Percentiles rank a stretch among this genome's conserved stretches.
phyloP scores from a whole-genome alignment of 2,329 filamentous ascomycete genomes.

The Teratosphaeria pseudoeucalypti region DNA sequence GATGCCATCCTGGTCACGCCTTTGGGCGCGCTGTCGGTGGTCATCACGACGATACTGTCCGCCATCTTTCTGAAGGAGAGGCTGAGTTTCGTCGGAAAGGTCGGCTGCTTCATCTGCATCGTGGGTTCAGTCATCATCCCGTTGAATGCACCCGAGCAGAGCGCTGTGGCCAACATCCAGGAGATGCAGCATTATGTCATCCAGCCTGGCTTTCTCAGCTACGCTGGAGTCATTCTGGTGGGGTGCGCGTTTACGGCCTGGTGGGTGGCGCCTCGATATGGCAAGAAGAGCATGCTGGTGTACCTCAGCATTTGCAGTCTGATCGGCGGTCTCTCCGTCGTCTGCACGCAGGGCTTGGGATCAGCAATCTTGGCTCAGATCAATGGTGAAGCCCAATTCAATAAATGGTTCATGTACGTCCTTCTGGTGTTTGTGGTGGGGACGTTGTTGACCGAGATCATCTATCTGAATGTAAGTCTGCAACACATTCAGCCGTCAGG shows the following conservation, averaged over 20 bases:
- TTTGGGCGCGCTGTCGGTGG: conserved; percentile 80
- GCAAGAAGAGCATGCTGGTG: conserved; percentile 94
- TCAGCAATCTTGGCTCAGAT: conserved; percentile 83
- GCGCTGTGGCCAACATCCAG: conserved; percentile 77
- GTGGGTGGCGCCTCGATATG: conserved; percentile 77
- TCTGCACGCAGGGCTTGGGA: conserved; percentile 85
- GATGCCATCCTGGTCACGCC: conserved; percentile 94
- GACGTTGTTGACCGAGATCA: conserved; percentile 88
- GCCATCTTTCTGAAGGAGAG: conserved; percentile 94
- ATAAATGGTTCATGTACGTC: conserved; percentile 94
- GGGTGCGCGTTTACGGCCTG: conserved; percentile 62
- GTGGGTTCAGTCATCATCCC: conserved; percentile 88
- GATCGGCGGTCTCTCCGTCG: conserved; percentile 87
- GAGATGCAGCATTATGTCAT: conserved; percentile 86
- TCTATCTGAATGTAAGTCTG: conserved; percentile 82
- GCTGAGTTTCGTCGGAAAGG: conserved; percentile 88
- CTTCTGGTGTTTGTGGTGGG: conserved; percentile 78
- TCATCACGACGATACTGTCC: conserved; percentile 81
- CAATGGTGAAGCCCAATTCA: conserved; percentile 75
- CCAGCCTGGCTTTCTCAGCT: conserved; percentile 73
- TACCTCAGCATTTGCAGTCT: conserved; percentile 95
- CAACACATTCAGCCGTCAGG: background rate
- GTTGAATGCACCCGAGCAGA: conserved; percentile 80
- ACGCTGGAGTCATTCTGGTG: conserved; percentile 71
- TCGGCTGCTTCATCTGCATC: conserved; percentile 91